These are phyloP conservation scores for Phytophthora kernoviae DNA, from an alignment of 352 stramenopile genomes.

Conservation along the genomic window DNA sequence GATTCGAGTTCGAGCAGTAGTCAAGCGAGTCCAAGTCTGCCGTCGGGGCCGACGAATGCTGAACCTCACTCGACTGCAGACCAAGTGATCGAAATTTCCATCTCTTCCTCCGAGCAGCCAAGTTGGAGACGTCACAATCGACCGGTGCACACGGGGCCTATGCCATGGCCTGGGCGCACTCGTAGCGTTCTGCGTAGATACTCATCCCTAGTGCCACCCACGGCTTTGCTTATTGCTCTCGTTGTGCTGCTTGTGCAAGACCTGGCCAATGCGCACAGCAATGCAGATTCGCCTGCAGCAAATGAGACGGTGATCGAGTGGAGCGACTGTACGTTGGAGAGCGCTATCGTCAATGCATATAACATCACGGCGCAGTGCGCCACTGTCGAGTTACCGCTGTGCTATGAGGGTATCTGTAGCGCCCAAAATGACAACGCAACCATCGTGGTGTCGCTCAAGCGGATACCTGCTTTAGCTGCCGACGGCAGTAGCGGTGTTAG, in stretches of 20 bases:
- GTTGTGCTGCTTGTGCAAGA: constrained; percentile 42
- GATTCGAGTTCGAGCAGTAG: constrained; percentile 21
- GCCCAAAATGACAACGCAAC: constrained; percentile 42
- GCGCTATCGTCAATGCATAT: constrained; percentile 16
- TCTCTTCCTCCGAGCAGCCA: constrained; percentile 30
- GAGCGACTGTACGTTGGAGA: constrained; percentile 41
- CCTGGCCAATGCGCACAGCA: constrained; percentile 26
- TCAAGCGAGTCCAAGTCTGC: constrained; percentile 3
- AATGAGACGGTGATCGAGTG: constrained; percentile 29
- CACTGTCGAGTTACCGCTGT: constrained; percentile 47
- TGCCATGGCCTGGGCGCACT: constrained; percentile 37
- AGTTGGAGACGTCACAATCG: constrained; percentile 22
- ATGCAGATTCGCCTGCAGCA: constrained; percentile 8
- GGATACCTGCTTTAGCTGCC: constrained; percentile 38
- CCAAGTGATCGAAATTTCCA: constrained; percentile 36
- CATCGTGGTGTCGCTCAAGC: constrained; percentile 60
- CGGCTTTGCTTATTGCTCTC: constrained; percentile 34
- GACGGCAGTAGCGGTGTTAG: constrained; percentile 9
- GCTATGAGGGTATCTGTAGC: constrained; percentile 47
- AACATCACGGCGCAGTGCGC: constrained; percentile 46
- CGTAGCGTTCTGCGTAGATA: constrained; percentile 38
- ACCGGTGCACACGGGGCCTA: constrained; percentile 21
- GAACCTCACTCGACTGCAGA: constrained; percentile 17
- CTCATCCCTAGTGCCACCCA: constrained; percentile 37
- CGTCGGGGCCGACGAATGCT: constrained; percentile 19